Base-by-base conservation (phyloP, 2,329 filamentous ascomycete genomes). In the Claviceps monticola region DNA sequence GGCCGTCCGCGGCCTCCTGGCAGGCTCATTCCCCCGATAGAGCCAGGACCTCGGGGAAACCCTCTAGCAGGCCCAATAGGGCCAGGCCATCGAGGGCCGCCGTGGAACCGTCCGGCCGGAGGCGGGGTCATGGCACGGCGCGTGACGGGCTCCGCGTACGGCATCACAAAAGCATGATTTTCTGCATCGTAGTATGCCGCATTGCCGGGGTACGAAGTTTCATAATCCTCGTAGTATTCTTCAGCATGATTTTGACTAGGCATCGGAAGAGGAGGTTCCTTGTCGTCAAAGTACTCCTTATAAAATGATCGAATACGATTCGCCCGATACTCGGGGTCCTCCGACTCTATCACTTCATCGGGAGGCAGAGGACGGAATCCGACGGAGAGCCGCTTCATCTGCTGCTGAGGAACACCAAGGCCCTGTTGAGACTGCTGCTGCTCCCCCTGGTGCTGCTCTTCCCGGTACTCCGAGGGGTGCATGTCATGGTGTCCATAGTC, bases 221-320 rank as follows among this genome's bases (percentile, higher is more conserved):
- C 82, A 61, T 88, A 87, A 60, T 91, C 86, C 60, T 90, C 86
- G 56, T 86, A 83, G 66, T 90, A 86, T 51, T 74, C 64, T 16
- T 62, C 58, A 21, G 56, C 58, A 16, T 29, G 23, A 34, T 34
- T 34, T 34, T 34, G 29, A 34, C 8, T 17, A 7, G 66, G 66
- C 59, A 74, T 58, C 1, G 71, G 69, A 26, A 71, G 72, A n/a
- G 68, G 60, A 5, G 64, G 58, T 43, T 68, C 66, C 64, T 82
- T 86, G 43, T 96, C 91, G 58, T 97, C 93, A 60, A 98, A 98
- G 71, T 98, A 98, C 65, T 98, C 93, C 72, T 96, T 96, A 74
- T 98, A 98, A 73, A 98, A 98, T 4, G 93, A 98, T 66, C 93
- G 81, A 59, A 98, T 98, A 53, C 93, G 83, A 73, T 96, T 97